phyloP scores from a whole-genome alignment of 371 early-diverging fungal genomes.

The Rhizomucor pusillus region DNA sequence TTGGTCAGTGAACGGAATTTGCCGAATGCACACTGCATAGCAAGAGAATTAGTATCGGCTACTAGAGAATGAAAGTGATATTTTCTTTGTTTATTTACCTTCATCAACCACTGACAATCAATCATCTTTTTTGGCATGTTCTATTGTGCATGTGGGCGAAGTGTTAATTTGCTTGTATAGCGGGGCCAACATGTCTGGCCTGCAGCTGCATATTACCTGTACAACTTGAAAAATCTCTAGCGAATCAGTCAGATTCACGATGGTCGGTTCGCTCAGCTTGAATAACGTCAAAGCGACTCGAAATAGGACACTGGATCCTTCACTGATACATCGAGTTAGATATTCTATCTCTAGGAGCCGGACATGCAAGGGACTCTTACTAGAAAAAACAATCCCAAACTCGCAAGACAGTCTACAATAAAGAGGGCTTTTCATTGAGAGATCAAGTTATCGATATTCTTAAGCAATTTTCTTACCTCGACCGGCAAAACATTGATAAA shows the following conservation, averaged over 20 bases:
- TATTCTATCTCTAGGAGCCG: neutral
- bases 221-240: conserved; percentile 60
- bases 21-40: conserved; percentile 35
- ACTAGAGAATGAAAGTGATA: too few species aligned
- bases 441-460: too few species aligned
- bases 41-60: too few species aligned
- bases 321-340: conserved; percentile 24
- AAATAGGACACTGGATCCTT: conserved; percentile 73
- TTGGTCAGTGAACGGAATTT: conserved; percentile 42
- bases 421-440: too few species aligned
- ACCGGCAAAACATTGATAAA: conserved; percentile 73
- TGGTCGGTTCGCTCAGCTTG: conserved; percentile 57
- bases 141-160: conserved; percentile 17
- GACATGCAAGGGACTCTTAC: conserved; percentile 27
- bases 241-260: conserved; percentile 54
- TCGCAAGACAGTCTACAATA: conserved; percentile 58
- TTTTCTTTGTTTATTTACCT: conserved; percentile 27
- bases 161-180: conserved; percentile 1
- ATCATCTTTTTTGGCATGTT: conserved; percentile 64
- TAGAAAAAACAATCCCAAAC: conserved; percentile 83
- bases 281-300: conserved; percentile 71
- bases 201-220: conserved; percentile 28
- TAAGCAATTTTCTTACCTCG: conserved; percentile 53
- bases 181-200: neutral
- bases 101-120: conserved; percentile 66